Evolutionary conservation across 2,329 filamentous ascomycete genomes (phyloP), one percentile per base, ranked within the genome.

Genomic region (Tothia fuscella): DNA sequence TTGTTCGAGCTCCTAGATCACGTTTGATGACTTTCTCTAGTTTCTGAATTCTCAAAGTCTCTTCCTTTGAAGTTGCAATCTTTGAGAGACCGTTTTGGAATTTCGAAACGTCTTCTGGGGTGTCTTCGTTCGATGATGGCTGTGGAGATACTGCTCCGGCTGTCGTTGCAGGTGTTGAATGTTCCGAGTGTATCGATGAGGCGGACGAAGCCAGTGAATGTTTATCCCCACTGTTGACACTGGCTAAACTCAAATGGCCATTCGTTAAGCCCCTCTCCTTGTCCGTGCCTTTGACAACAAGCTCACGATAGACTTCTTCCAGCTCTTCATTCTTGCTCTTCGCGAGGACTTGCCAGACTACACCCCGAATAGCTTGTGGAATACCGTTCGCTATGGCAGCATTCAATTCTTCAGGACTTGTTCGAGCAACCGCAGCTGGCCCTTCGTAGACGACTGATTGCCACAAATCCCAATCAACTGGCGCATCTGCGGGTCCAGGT

Each of bases 391-490:
- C 84, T 51, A 98, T 95, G 17, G 91, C 88, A 49, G 74, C 77
- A 56, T 89, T 94, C 44, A 98, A 67, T 57, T 95, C 88, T 53
- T 93, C 85, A 0, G 89, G 73, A 54, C 87, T 94, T 3, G 86
- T 87, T 46, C 85, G 78, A 9, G 85, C 82, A 38, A 96, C 82
- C 7, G 86, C 89, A 21, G 85, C 78, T 13, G 88, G 87, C 0
- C 91, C 91, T 64, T 95, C 85, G 50, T 95, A 93, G 25, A 98
- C 91, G 3, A 98, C 82, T 19, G 82, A 78, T 57, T 98, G 89
- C 91, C 91, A 98, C 29, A 98, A 66, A 60, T 98, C 91, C 91
- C 91, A 98, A 56, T 98, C 87, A n/a, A 98, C 91, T 19, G 84
- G 80, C 13, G 70, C 68, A 20, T 66, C 63, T 24, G 69, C 65